A percentile compares a stretch with the other conserved stretches of the same genome.
phyloP scores from a whole-genome alignment of 2,329 filamentous ascomycete genomes.

The Trichoderma pleuroti region DNA sequence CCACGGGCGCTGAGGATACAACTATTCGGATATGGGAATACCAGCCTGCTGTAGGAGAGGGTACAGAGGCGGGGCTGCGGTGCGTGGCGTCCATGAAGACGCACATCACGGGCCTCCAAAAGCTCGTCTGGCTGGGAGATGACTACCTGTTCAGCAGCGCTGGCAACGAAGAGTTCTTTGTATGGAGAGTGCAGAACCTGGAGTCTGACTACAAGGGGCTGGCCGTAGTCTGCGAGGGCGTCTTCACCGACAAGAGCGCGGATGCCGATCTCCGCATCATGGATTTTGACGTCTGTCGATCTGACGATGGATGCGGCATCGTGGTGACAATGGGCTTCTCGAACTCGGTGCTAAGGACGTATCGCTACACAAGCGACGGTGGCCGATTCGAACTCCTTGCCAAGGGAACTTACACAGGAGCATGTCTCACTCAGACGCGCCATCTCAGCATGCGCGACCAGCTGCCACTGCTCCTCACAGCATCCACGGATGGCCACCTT shows the following conservation, averaged over 20 bases:
- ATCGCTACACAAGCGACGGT: constrained; percentile 41
- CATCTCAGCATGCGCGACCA: constrained; percentile 36
- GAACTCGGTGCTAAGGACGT: constrained; percentile 71
- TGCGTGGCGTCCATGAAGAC: constrained; percentile 66
- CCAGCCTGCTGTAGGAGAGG: constrained; percentile 18
- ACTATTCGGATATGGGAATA: constrained; percentile 69
- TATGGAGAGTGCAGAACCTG: constrained; percentile 66
- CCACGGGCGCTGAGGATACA: constrained; percentile 70
- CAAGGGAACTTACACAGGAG: constrained; percentile 61
- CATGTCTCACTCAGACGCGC: constrained; percentile 68
- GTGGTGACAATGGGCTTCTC: constrained; percentile 73
- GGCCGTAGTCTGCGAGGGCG: constrained; percentile 55
- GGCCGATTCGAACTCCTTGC: constrained; percentile 49
- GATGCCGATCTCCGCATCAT: constrained; percentile 73
- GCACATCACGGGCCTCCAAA: constrained; percentile 81
- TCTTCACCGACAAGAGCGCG: constrained; percentile 47
- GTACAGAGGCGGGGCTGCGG: constrained; percentile 28
- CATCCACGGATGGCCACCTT: constrained; percentile 78
- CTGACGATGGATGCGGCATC: constrained; percentile 37
- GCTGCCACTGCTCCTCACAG: constrained; percentile 54
- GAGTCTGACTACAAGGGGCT: constrained; percentile 48
- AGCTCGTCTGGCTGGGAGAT: constrained; percentile 70
- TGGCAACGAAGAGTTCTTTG: constrained; percentile 83
- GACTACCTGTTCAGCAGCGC: constrained; percentile 78
- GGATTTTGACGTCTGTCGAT: constrained; percentile 61